A percentile compares a stretch with the other conserved stretches of the same genome.
phyloP scores from a whole-genome alignment of 164 flowering plant species.

The Magnolia sinica region DNA sequence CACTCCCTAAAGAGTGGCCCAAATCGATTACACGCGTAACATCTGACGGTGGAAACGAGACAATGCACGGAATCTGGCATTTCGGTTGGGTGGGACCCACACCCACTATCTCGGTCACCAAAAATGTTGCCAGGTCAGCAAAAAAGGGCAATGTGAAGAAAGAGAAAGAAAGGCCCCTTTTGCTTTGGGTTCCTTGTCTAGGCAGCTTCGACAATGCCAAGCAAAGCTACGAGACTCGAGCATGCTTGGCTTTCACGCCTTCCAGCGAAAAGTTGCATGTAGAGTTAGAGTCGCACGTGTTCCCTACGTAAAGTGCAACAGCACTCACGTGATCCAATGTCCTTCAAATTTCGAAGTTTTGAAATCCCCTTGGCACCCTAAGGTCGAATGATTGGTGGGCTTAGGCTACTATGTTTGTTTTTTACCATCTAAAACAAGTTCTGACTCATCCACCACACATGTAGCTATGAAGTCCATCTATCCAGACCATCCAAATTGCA shows the following conservation, averaged over 20 bases:
- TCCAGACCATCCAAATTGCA: too few species aligned
- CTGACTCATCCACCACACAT: too few species aligned
- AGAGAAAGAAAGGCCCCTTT: background rate
- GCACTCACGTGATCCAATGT: constrained; percentile 6
- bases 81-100: too few species aligned
- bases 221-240: background rate
- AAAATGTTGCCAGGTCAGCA: background rate
- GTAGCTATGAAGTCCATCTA: too few species aligned
- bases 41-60: background rate
- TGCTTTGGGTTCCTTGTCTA: background rate
- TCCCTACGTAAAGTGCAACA: constrained; percentile 10
- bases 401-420: too few species aligned
- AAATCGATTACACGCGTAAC: background rate
- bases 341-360: background rate
- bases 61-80: background rate
- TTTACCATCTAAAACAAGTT: too few species aligned
- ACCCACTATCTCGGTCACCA: background rate
- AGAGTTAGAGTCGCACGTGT: background rate
- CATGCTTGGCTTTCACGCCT: background rate
- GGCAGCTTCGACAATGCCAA: background rate
- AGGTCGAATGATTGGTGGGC: too few species aligned
- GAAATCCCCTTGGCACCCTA: too few species aligned
- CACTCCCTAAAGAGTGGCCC: background rate
- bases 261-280: background rate
- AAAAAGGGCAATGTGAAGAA: background rate